Evolutionary conservation across 1,284 basidiomycete genomes (phyloP), one percentile per base, ranked within the genome.

Genomic region (Wolfiporia cocos): DNA sequence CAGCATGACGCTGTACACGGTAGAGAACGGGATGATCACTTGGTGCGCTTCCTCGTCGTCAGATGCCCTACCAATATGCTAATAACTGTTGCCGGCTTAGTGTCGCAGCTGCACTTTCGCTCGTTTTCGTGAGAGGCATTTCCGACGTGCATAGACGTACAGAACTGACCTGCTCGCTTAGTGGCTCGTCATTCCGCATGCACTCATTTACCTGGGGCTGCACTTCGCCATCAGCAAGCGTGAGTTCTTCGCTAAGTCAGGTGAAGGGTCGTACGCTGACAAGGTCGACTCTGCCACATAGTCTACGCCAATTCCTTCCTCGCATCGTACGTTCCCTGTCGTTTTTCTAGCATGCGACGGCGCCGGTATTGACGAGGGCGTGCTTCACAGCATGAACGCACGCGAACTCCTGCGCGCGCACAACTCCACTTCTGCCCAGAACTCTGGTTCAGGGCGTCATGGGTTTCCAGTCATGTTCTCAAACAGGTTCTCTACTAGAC

Each of bases 261-360:
- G 7, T 28, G 14, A 7, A 9, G 9, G 7, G 7, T 28, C 26
- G 26, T 14, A 28, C 26, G 26, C 7, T 14, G 7, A 14, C 7
- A 7, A 14, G 26, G 14, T 14, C 9, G 26, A 14, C 26, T 28
- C 14, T 7, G 30, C 36, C 45, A n/a, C n/a, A n/a, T n/a, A 54
- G 53, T 54, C 30, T 52, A 55, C 36, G 52, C 53, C 20, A 55
- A 51, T 41, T 51, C 51, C 24, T 52, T 53, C 41, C 47, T 57
- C 29, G 55, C 53, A 33, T 49, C 50, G 55, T 57, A 42, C 36
- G 51, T 48, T 7, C 37, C 37, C 39, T 20, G 12, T n/a, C n/a
- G n/a, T 28, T 14, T 9, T 28, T 7, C 26, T 9, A 9, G 7
- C 26, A 28, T 28, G 26, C 9, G 26, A 9, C 26, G 14, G 26